Percentiles rank a stretch among this genome's conserved stretches.
phyloP scores from a whole-genome alignment of 768 basidiomycete species.

The Russula virescens region DNA sequence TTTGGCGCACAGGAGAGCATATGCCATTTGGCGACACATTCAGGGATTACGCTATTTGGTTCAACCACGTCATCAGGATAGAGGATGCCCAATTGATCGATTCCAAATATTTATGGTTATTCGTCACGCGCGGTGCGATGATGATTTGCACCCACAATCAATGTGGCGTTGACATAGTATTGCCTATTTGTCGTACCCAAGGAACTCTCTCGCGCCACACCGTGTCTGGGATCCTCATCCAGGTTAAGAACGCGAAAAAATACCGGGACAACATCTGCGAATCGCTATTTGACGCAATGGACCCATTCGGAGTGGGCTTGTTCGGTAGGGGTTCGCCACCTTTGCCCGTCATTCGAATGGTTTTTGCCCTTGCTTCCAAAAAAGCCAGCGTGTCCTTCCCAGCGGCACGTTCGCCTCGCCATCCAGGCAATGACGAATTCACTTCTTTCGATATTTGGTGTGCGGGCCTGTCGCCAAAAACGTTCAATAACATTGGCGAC shows the following conservation, averaged over 20 bases:
- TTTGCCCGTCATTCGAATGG: neutral
- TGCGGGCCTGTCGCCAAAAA: neutral
- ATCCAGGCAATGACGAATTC: too few species aligned
- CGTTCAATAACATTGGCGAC: neutral
- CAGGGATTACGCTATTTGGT: neutral
- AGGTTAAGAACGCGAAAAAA: neutral
- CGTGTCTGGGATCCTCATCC: neutral
- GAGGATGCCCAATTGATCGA: neutral
- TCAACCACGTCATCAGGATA: neutral
- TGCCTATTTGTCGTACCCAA: neutral
- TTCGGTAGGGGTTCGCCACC: neutral
- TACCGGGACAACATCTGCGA: neutral
- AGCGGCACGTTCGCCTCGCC: too few species aligned
- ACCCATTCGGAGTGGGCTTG: neutral
- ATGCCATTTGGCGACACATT: neutral
- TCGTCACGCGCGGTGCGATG: too few species aligned
- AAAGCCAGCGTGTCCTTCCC: neutral
- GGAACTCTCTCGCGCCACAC: neutral
- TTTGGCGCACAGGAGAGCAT: neutral
- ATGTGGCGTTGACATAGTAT: too few species aligned
- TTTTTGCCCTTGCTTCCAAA: neutral
- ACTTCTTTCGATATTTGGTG: neutral
- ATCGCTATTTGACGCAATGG: neutral
- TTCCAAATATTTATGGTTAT: neutral
- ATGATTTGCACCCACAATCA: too few species aligned